Conservation (phyloP, 768 basidiomycete species). For the Tulasnella sp. region DNA sequence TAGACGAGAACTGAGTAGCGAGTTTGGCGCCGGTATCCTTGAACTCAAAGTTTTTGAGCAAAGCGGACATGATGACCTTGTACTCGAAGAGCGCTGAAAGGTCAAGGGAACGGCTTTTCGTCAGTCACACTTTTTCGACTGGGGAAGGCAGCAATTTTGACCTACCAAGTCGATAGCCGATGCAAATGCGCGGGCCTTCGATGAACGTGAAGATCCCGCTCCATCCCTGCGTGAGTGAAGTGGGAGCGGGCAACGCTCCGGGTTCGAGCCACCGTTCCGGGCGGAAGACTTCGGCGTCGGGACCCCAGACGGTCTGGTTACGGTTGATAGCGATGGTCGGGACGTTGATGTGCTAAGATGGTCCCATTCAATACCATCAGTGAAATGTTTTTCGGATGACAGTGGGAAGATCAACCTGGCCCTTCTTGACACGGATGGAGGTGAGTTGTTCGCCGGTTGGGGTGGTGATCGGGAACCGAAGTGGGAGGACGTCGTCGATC, state of each 20-base stretch:
- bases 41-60: slow-evolving; percentile 30
- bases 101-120: background rate
- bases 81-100: slow-evolving; percentile 28
- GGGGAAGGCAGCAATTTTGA: background rate
- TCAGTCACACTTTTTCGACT: slow-evolving; percentile 19
- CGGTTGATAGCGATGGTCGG: slow-evolving; percentile 28
- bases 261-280: slow-evolving; percentile 31
- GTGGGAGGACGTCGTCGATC: slow-evolving; percentile 34
- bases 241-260: slow-evolving; percentile 13
- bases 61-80: slow-evolving; percentile 31
- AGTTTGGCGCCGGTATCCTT: slow-evolving; percentile 24
- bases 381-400: background rate
- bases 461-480: slow-evolving; percentile 26
- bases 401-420: slow-evolving; percentile 24
- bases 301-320: slow-evolving; percentile 28
- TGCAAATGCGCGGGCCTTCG: slow-evolving; percentile 34
- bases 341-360: slow-evolving; percentile 28
- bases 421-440: slow-evolving; percentile 26
- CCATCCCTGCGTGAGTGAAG: slow-evolving; percentile 29
- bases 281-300: slow-evolving; percentile 26
- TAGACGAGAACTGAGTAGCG: slow-evolving; percentile 7
- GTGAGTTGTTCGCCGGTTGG: slow-evolving; percentile 21
- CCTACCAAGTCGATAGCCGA: slow-evolving; percentile 28
- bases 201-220: slow-evolving; percentile 30
- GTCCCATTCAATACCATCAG: background rate